Evolutionary conservation across 495 filamentous ascomycete genomes (phyloP).

Genomic region (Lophium mytilinum): DNA sequence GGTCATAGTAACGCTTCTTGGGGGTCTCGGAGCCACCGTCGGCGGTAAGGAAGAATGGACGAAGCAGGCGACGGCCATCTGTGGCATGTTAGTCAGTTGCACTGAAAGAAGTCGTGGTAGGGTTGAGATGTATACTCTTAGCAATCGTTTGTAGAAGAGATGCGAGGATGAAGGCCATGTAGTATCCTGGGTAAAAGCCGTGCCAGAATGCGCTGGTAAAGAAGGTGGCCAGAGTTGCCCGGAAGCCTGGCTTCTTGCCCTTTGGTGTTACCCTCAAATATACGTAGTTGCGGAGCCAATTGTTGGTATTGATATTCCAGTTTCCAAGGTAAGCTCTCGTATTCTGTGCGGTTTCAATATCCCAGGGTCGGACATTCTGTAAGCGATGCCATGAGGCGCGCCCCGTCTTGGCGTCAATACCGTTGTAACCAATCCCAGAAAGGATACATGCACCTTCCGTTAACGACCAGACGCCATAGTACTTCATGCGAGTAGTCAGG

Average conservation of each 20-base stretch:
- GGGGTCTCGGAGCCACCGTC: constrained; percentile 55
- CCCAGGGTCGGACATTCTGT: constrained; percentile 75
- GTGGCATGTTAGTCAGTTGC: constrained; percentile 1
- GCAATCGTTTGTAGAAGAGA: constrained; percentile 86
- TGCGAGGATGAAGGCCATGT: constrained; percentile 80
- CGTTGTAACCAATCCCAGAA: constrained; percentile 88
- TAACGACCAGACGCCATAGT: constrained; percentile 90
- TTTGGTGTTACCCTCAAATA: constrained; percentile 92
- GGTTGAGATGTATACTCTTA: constrained; percentile 59
- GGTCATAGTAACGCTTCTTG: constrained; percentile 79
- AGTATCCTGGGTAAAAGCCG: constrained; percentile 95
- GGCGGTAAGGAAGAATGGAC: constrained; percentile 85
- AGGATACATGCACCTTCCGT: constrained; percentile 94
- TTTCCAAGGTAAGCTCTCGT: constrained; percentile 75
- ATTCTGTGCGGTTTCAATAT: constrained; percentile 84
- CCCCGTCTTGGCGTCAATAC: constrained; percentile 73
- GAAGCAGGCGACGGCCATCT: constrained; percentile 64
- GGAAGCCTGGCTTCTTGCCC: constrained; percentile 93
- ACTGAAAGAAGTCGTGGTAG: constrained; percentile 6
- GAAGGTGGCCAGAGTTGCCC: constrained; percentile 90
- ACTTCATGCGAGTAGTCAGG: constrained; percentile 75
- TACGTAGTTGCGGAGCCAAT: constrained; percentile 92
- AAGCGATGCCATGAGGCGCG: constrained; percentile 83
- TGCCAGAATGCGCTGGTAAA: constrained; percentile 94
- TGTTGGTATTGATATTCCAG: constrained; percentile 99